A percentile compares a stretch with the other conserved stretches of the same genome.
Conservation (phyloP, 1,284 basidiomycete species). For the Rhodotorula mucilaginosa region DNA sequence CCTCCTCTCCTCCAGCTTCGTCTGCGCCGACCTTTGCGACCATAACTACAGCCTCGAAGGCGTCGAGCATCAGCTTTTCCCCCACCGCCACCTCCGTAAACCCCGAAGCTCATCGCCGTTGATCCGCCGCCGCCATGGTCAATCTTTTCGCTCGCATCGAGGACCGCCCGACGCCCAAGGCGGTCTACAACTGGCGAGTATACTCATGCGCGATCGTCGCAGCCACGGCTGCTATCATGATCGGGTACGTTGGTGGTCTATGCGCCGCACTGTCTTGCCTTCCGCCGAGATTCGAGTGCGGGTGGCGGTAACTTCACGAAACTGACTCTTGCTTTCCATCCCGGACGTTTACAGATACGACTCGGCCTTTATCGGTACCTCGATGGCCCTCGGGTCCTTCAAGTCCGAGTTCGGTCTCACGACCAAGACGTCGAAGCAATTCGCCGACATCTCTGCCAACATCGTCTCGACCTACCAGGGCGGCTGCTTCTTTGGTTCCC, state of each 20-base stretch:
- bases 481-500: conserved; percentile 31
- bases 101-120: neutral
- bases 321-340: too few species aligned
- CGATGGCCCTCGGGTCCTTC: conserved; percentile 44
- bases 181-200: conserved; percentile 54
- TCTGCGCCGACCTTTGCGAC: too few species aligned
- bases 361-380: conserved; percentile 46
- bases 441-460: conserved; percentile 28
- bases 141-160: conserved; percentile 41
- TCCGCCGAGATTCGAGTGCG: too few species aligned
- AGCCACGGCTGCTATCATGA: conserved; percentile 31
- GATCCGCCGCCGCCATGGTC: neutral
- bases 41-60: too few species aligned
- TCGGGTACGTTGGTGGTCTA: conserved; percentile 11
- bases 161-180: conserved; percentile 53
- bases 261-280: too few species aligned
- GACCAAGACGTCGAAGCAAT: conserved; percentile 11
- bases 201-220: conserved; percentile 26
- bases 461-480: conserved; percentile 31
- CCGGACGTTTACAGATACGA: conserved; percentile 18
- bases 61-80: neutral
- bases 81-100: too few species aligned
- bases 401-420: conserved; percentile 43
- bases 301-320: too few species aligned
- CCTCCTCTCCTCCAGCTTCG: neutral